A percentile compares a stretch with the other conserved stretches of the same genome.
These are phyloP conservation scores for Paecilomyces sp. DNA, from an alignment of 2,329 filamentous ascomycete species.

Conservation along the genomic window DNA sequence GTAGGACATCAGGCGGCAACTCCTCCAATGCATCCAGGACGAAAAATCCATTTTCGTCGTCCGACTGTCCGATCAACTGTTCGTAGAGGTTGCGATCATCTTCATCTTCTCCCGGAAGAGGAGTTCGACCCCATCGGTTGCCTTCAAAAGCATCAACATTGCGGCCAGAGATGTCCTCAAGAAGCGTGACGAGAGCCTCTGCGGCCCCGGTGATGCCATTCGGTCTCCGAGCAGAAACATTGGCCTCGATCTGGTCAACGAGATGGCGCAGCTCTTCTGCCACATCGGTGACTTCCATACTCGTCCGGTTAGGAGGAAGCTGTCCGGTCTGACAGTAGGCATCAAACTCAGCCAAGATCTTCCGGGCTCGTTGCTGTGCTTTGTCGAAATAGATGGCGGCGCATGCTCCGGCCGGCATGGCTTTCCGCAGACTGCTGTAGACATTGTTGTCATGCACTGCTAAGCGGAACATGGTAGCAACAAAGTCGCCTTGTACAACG, in stretches of 20 bases:
- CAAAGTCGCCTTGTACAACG: conserved; percentile 38
- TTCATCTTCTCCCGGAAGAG: conserved; percentile 29
- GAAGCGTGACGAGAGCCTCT: conserved; percentile 28
- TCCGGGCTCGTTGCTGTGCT: conserved; percentile 25
- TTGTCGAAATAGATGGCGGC: conserved; percentile 40
- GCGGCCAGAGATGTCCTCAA: conserved; percentile 29
- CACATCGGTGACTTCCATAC: conserved; percentile 23
- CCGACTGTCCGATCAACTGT: conserved; percentile 30
- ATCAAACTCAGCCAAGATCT: conserved; percentile 31
- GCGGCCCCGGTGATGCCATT: conserved; percentile 30
- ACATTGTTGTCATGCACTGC: conserved; percentile 38
- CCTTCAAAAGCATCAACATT: conserved; percentile 33
- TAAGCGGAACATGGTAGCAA: conserved; percentile 38
- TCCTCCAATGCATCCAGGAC: conserved; percentile 32
- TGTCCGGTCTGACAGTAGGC: conserved; percentile 29
- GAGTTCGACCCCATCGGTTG: conserved; percentile 25
- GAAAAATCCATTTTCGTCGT: conserved; percentile 20
- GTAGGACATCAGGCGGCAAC: conserved; percentile 23
- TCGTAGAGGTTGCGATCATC: conserved; percentile 37
- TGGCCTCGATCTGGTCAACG: conserved; percentile 23
- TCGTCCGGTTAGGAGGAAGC: conserved; percentile 11
- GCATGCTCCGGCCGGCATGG: conserved; percentile 34
- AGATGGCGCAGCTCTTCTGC: conserved; percentile 22
- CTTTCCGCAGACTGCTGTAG: conserved; percentile 34
- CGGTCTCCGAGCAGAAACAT: conserved; percentile 25